Percentiles rank a stretch among this genome's conserved stretches.
Evolutionary conservation across 2,329 filamentous ascomycete genomes (phyloP).

Genomic region (Akanthomyces uredinophilus): DNA sequence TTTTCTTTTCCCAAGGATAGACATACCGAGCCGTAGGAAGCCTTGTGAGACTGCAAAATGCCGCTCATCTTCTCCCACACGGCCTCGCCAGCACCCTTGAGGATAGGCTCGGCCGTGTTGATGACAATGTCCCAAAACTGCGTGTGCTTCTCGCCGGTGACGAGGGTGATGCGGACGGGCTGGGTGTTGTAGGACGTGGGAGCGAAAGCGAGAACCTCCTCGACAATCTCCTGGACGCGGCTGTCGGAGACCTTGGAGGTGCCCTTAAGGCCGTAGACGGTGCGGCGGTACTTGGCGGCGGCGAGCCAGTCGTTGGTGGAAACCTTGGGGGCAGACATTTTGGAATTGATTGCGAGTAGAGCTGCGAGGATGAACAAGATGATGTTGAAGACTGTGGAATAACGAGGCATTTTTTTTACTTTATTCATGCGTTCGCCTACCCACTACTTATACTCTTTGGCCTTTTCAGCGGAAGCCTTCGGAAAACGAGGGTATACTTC

Average conservation of each 20-base stretch:
- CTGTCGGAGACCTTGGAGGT: conserved; percentile 45
- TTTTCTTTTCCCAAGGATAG: too few relatives aligned
- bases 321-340: conserved; percentile 37
- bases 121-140: conserved; percentile 76
- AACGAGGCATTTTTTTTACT: conserved; percentile 1
- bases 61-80: conserved; percentile 11
- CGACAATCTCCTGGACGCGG: conserved; percentile 61
- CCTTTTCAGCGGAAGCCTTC: neutral
- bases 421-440: neutral
- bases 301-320: conserved; percentile 53
- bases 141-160: conserved; percentile 78
- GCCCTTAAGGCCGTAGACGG: conserved; percentile 64
- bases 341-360: conserved; percentile 25
- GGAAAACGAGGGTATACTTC: neutral
- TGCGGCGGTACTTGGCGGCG: conserved; percentile 62
- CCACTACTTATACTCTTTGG: conserved; percentile 7
- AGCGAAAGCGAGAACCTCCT: conserved; percentile 59
- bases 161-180: conserved; percentile 69
- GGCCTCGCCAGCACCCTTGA: neutral
- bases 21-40: conserved; percentile 14
- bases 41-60: conserved; percentile 23
- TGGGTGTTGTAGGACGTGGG: conserved; percentile 89
- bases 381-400: conserved; percentile 1
- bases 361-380: conserved; percentile 4
- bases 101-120: conserved; percentile 53